Percentiles rank a stretch among this genome's conserved stretches.
These are phyloP conservation scores for Xylaria longipes DNA, from an alignment of 495 filamentous ascomycete species.

Conservation along the genomic window DNA sequence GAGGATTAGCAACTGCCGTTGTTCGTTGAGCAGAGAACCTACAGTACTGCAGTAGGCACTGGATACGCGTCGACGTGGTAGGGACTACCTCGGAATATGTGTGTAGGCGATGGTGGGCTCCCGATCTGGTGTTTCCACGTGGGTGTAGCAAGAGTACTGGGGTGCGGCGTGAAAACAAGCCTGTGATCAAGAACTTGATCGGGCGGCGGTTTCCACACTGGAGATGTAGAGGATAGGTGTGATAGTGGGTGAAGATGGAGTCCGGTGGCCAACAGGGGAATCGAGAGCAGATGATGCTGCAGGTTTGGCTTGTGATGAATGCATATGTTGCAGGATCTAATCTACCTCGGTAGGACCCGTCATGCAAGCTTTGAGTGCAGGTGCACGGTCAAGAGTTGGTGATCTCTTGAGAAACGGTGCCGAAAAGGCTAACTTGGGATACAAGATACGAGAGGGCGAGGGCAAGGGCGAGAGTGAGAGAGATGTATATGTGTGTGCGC, in stretches of 20 bases:
- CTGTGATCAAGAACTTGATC: not conserved
- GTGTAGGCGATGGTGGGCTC: not conserved
- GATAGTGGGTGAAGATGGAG: too few relatives aligned
- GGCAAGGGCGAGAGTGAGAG: not conserved
- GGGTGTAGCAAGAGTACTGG: not conserved
- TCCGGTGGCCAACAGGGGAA: conserved; percentile 7
- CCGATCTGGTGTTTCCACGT: not conserved
- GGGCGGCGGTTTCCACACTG: not conserved
- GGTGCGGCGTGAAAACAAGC: not conserved
- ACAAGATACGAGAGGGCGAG: not conserved
- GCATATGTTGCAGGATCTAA: not conserved
- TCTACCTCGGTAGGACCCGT: too few relatives aligned
- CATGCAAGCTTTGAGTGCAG: not conserved
- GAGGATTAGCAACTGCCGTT: not conserved
- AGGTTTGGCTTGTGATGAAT: not conserved
- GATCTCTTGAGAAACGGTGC: not conserved
- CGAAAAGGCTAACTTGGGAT: not conserved
- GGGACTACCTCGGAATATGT: not conserved
- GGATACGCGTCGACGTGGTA: not conserved
- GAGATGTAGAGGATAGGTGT: not conserved
- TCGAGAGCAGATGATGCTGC: not conserved
- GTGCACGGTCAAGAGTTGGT: not conserved
- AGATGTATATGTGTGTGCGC: not conserved
- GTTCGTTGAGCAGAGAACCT: not conserved
- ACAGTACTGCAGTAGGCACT: not conserved